phyloP scores from a whole-genome alignment of 176 grass and related monocot species.

The Tillandsia fasciculata region DNA sequence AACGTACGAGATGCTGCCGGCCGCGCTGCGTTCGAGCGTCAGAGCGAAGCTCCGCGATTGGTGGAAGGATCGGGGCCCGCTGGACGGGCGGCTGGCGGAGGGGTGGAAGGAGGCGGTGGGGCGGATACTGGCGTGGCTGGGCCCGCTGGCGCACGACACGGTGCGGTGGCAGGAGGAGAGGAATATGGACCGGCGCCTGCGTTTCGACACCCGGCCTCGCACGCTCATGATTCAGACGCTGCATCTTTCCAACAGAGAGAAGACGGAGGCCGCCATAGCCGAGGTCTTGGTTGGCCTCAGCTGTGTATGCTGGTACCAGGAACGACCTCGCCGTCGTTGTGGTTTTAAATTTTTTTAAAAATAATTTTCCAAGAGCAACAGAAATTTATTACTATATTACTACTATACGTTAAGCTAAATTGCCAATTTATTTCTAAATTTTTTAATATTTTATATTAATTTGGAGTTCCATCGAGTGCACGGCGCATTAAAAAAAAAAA shows the following conservation, averaged over 20 bases:
- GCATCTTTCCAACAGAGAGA: slow-evolving; percentile 64
- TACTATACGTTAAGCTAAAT: too few relatives aligned
- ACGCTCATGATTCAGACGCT: slow-evolving; percentile 67
- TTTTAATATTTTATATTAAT: too few relatives aligned
- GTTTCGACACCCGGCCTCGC: slow-evolving; percentile 44
- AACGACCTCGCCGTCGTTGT: slow-evolving; percentile 40
- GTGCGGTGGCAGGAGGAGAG: slow-evolving; percentile 72
- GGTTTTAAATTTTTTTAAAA: slow-evolving; percentile 3
- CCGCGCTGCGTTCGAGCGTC: slow-evolving; percentile 52
- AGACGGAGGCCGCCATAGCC: slow-evolving; percentile 77
- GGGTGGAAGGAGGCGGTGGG: slow-evolving; percentile 78
- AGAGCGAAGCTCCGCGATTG: slow-evolving; percentile 75
- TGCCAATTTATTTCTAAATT: too few relatives aligned
- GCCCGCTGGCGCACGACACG: slow-evolving; percentile 64
- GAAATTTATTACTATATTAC: too few relatives aligned
- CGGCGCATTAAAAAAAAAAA: too few relatives aligned
- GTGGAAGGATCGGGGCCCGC: slow-evolving; percentile 58
- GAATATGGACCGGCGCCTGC: slow-evolving; percentile 70
- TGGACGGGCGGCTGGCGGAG: slow-evolving; percentile 51
- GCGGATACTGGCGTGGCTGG: slow-evolving; percentile 72
- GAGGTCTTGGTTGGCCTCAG: slow-evolving; percentile 93
- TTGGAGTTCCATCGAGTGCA: too few relatives aligned
- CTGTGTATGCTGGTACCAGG: slow-evolving; percentile 89
- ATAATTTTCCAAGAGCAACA: background rate
- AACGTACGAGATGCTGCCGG: slow-evolving; percentile 85